These are phyloP conservation scores for Debaryomyces psychrophilus DNA, from an alignment of 1,139 yeast species.

Conservation along the genomic window DNA sequence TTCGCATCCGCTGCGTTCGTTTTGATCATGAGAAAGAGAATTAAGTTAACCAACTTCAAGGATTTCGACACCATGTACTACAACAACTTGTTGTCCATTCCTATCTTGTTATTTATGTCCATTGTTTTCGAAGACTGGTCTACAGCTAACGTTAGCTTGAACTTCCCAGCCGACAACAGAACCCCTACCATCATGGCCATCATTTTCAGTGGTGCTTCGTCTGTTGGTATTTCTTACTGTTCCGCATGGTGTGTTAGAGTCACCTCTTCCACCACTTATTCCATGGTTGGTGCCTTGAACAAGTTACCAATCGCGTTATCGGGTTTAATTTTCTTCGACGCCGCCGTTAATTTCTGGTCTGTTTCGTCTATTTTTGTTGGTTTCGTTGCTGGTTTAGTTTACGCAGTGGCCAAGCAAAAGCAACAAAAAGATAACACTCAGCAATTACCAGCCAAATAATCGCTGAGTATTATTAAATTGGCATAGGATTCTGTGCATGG, in stretches of 20 bases:
- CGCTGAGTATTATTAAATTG: background rate
- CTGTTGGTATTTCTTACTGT: conserved; percentile 96
- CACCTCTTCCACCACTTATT: conserved; percentile 95
- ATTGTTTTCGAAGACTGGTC: conserved; percentile 92
- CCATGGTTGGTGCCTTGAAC: conserved; percentile 99
- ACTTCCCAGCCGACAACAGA: conserved; percentile 78
- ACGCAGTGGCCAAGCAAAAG: conserved; percentile 86
- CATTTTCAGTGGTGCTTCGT: conserved; percentile 89
- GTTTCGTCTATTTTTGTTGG: conserved; percentile 90
- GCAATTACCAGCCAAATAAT: conserved; percentile 35
- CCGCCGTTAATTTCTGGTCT: conserved; percentile 91
- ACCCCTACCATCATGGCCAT: conserved; percentile 73
- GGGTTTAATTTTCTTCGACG: conserved; percentile 91
- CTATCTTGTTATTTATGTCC: conserved; percentile 77
- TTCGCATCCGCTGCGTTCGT: conserved; percentile 93
- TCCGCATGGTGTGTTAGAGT: conserved; percentile 99
- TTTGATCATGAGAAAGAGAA: conserved; percentile 93
- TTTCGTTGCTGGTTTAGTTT: conserved; percentile 90
- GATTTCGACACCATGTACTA: conserved; percentile 98
- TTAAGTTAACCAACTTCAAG: conserved; percentile 93
- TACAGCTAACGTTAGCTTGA: conserved; percentile 65
- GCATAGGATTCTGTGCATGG: background rate
- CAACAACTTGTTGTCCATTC: conserved; percentile 91
- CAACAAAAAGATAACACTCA: conserved; percentile 56
- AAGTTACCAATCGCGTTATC: conserved; percentile 96